Evolutionary conservation across 2,329 filamentous ascomycete genomes (phyloP).

Genomic region (Tolypocladium sp.): DNA sequence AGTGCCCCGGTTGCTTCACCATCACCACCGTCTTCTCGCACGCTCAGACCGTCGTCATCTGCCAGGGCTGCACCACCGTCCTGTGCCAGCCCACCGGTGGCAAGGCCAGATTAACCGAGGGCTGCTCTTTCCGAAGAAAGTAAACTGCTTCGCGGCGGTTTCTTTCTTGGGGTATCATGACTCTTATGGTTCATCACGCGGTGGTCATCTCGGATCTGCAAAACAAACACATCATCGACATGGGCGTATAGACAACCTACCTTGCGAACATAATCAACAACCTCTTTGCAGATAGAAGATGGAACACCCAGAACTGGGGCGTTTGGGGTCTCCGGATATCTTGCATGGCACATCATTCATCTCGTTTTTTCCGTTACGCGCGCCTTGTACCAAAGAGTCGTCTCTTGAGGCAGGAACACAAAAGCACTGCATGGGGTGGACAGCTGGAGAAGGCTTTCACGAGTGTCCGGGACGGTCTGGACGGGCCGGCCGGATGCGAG

Average conservation of each 20-base stretch:
- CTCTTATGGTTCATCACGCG: slow-evolving; percentile 38
- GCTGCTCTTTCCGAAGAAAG: slow-evolving; percentile 99
- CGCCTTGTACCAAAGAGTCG: slow-evolving; percentile 36
- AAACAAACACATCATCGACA: slow-evolving; percentile 37
- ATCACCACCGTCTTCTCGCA: slow-evolving; percentile 99
- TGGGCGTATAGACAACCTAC: slow-evolving; percentile 38
- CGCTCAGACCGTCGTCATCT: slow-evolving; percentile 99
- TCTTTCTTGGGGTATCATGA: slow-evolving; percentile 40
- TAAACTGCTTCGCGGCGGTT: slow-evolving; percentile 54
- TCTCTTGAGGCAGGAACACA: slow-evolving; percentile 29
- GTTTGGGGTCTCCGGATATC: slow-evolving; percentile 75
- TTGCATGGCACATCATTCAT: slow-evolving; percentile 53
- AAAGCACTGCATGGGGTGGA: slow-evolving; percentile 46
- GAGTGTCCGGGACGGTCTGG: slow-evolving; percentile 36
- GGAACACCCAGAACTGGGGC: slow-evolving; percentile 57
- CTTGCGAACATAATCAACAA: slow-evolving; percentile 37
- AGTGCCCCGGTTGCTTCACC: slow-evolving; percentile 99
- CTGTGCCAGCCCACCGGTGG: slow-evolving; percentile 99
- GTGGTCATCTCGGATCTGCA: slow-evolving; percentile 52
- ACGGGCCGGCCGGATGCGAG: slow-evolving; percentile 38
- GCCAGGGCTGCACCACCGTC: slow-evolving; percentile 98
- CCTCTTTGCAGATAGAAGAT: slow-evolving; percentile 62
- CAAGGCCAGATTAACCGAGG: slow-evolving; percentile 97
- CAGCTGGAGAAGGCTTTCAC: slow-evolving; percentile 50
- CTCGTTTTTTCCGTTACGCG: slow-evolving; percentile 35